phyloP scores from a whole-genome alignment of 495 filamentous ascomycete genomes.

The Penicillium pancosmium region DNA sequence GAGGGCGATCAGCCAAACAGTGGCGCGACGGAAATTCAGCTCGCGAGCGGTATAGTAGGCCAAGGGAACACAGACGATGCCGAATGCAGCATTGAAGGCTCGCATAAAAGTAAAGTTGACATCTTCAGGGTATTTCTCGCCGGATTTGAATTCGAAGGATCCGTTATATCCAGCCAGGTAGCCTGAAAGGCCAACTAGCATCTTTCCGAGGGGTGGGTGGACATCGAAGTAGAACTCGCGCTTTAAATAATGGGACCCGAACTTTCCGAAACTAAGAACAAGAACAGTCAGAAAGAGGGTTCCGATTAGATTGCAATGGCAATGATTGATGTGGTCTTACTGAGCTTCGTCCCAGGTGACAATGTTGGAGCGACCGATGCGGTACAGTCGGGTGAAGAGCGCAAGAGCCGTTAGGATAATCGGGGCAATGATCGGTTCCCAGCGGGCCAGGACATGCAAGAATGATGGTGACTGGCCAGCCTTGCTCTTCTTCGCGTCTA shows the following conservation, averaged over 20 bases:
- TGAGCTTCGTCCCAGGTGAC: slow-evolving; percentile 99
- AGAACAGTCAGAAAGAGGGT: slow-evolving; percentile 26
- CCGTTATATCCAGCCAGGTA: slow-evolving; percentile 98
- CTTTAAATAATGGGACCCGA: slow-evolving; percentile 97
- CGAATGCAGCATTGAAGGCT: slow-evolving; percentile 94
- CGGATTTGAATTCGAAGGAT: slow-evolving; percentile 99
- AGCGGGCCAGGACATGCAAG: slow-evolving; percentile 68
- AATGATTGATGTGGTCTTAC: slow-evolving; percentile 51
- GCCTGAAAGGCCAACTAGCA: slow-evolving; percentile 94
- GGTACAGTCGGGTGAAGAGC: slow-evolving; percentile 93
- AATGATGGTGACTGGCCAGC: slow-evolving; percentile 41
- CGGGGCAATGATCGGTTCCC: slow-evolving; percentile 86
- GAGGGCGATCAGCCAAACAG: slow-evolving; percentile 91
- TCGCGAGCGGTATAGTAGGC: slow-evolving; percentile 95
- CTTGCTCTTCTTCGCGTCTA: slow-evolving; percentile 66
- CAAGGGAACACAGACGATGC: slow-evolving; percentile 86
- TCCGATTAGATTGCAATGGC: slow-evolving; percentile 12
- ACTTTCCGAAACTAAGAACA: slow-evolving; percentile 86
- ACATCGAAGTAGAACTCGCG: slow-evolving; percentile 99
- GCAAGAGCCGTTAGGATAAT: slow-evolving; percentile 84
- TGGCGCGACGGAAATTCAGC: slow-evolving; percentile 78
- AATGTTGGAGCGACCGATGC: slow-evolving; percentile 91
- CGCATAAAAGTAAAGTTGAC: slow-evolving; percentile 99
- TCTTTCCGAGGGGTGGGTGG: slow-evolving; percentile 95
- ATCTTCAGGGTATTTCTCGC: slow-evolving; percentile 89